Evolutionary conservation across 139 green algal species (phyloP).

Genomic region (Monoraphidium neglectum): DNA sequence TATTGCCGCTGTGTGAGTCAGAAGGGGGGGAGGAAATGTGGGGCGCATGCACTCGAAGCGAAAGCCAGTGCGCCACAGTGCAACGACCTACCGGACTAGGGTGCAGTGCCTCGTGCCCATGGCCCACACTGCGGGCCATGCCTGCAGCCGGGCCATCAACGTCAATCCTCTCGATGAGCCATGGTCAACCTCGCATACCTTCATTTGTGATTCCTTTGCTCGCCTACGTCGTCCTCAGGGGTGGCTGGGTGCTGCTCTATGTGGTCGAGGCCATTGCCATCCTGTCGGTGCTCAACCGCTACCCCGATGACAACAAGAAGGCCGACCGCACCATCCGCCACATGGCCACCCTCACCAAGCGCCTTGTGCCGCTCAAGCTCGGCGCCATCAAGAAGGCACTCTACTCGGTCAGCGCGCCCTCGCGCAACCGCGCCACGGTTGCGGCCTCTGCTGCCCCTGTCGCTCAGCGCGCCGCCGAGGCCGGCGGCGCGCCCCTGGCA

Average conservation of each 20-base stretch:
- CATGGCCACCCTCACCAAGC: slow-evolving; percentile 57
- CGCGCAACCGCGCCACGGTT: not conserved
- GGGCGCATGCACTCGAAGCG: no score
- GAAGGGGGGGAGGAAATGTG: not conserved
- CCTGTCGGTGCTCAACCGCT: slow-evolving; percentile 51
- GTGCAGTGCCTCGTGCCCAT: no score
- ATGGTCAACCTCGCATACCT: no score
- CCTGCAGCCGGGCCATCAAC: no score
- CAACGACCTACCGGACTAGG: no score
- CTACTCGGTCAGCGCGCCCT: not conserved
- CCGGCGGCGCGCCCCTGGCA: no score
- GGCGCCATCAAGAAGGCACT: slow-evolving; percentile 30
- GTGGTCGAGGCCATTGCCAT: slow-evolving; percentile 64
- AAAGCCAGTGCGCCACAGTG: no score
- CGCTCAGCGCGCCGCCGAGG: no score
- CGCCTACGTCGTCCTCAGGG: no score
- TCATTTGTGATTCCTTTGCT: no score
- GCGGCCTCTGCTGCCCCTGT: not conserved
- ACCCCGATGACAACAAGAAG: slow-evolving; percentile 34
- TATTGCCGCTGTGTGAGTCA: slow-evolving; percentile 36
- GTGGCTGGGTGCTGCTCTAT: slow-evolving; percentile 66
- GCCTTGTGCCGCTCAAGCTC: slow-evolving; percentile 57
- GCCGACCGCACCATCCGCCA: slow-evolving; percentile 30
- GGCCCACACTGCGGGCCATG: no score
- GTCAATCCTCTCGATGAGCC: no score